Evolutionary conservation across 2,329 filamentous ascomycete genomes (phyloP).

Genomic region (Aspergillus neoniger): DNA sequence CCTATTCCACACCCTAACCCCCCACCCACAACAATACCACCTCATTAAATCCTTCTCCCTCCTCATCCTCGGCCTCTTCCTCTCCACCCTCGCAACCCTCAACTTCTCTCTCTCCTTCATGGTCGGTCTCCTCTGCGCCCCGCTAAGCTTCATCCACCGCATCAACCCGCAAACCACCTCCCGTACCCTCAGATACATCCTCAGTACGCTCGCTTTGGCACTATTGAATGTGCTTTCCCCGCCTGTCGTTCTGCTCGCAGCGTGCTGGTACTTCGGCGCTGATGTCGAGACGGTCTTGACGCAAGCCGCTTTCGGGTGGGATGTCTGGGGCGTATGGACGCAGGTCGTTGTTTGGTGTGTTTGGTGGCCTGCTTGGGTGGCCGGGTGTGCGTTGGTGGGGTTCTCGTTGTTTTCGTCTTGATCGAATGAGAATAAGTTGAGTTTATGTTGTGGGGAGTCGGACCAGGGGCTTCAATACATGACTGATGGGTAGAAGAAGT

Average conservation of each 20-base stretch:
- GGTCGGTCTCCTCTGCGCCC: constrained; percentile 74
- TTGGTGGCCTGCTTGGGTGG: constrained; percentile 92
- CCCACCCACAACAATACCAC: constrained; percentile 66
- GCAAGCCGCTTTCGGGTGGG: constrained; percentile 82
- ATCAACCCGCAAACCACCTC: constrained; percentile 25
- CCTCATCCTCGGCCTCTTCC: constrained; percentile 86
- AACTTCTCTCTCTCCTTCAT: constrained; percentile 92
- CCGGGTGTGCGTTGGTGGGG: constrained; percentile 49
- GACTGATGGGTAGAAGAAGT: too few species aligned
- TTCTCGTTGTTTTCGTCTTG: constrained; percentile 33
- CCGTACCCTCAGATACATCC: constrained; percentile 22
- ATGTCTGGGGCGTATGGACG: constrained; percentile 86
- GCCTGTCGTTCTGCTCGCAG: constrained; percentile 54
- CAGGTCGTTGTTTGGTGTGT: constrained; percentile 89
- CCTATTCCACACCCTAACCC: constrained; percentile 50
- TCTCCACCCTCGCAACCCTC: constrained; percentile 88
- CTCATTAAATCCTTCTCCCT: constrained; percentile 89
- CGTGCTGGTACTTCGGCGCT: constrained; percentile 51
- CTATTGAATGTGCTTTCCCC: constrained; percentile 65
- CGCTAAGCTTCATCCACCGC: constrained; percentile 69
- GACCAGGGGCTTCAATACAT: too few species aligned
- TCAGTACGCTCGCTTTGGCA: constrained; percentile 45
- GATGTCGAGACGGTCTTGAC: constrained; percentile 62
- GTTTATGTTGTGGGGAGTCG: too few species aligned
- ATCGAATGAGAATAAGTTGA: neutral